Percentiles rank a stretch among this genome's conserved stretches.
Evolutionary conservation across 768 basidiomycete genomes (phyloP).

Genomic region (Leccinum aurantiacum): DNA sequence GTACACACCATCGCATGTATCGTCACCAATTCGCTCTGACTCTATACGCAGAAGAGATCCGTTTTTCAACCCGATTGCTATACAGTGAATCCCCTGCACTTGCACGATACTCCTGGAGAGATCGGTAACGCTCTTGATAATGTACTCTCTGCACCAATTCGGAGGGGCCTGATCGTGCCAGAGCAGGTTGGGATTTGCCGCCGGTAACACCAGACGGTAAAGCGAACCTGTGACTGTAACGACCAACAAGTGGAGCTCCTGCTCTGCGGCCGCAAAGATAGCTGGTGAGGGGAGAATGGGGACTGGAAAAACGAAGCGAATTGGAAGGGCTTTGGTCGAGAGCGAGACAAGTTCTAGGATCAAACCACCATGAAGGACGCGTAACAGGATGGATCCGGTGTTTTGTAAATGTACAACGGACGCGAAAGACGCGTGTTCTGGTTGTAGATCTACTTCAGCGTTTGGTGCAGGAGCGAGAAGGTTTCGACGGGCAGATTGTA

Average conservation of each 20-base stretch:
- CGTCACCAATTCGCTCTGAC: constrained; percentile 54
- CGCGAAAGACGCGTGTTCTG: constrained; percentile 74
- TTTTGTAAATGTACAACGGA: constrained; percentile 53
- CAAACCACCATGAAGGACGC: constrained; percentile 70
- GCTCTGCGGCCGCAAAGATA: constrained; percentile 48
- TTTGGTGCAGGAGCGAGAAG: constrained; percentile 46
- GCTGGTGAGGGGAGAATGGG: constrained; percentile 63
- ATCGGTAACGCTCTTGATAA: constrained; percentile 53
- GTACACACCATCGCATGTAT: constrained; percentile 57
- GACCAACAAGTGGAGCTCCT: constrained; percentile 67
- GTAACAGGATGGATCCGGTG: constrained; percentile 68
- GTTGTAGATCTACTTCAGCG: constrained; percentile 43
- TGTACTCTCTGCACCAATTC: constrained; percentile 68
- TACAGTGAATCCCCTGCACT: constrained; percentile 63
- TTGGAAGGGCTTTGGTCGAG: constrained; percentile 58
- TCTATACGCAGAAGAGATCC: constrained; percentile 72
- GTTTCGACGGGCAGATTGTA: constrained; percentile 61
- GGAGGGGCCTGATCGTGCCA: constrained; percentile 56
- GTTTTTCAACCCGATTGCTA: constrained; percentile 60
- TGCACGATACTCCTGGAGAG: constrained; percentile 51
- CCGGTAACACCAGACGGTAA: constrained; percentile 68
- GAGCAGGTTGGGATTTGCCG: constrained; percentile 49
- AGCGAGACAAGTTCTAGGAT: constrained; percentile 79
- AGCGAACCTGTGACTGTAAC: constrained; percentile 69
- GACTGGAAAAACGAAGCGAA: constrained; percentile 79